Evolutionary conservation across 1,284 basidiomycete species (phyloP).

Genomic region (Tilletia walkeri): DNA sequence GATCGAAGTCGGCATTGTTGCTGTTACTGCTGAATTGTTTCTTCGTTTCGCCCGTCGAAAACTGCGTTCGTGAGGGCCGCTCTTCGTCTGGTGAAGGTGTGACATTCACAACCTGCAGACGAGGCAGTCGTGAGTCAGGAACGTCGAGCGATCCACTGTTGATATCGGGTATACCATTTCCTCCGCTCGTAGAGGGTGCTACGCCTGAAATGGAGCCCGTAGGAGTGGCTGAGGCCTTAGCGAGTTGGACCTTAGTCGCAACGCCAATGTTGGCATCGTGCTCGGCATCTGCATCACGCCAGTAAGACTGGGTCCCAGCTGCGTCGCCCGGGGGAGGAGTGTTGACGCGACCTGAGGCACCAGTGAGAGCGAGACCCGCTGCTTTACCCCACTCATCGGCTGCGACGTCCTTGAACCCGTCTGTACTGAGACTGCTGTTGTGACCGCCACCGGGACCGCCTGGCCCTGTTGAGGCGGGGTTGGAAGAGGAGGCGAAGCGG

Average conservation of each 20-base stretch:
- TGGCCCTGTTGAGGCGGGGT: neutral
- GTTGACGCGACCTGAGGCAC: slow-evolving; percentile 1
- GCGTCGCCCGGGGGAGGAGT: slow-evolving; percentile 10
- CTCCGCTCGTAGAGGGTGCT: too few relatives aligned
- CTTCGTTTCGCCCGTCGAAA: neutral
- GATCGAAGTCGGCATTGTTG: slow-evolving; percentile 23
- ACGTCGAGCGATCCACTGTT: neutral
- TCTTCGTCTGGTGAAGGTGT: slow-evolving; percentile 9
- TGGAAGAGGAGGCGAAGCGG: slow-evolving; percentile 10
- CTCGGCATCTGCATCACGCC: slow-evolving; percentile 4
- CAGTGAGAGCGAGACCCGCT: slow-evolving; percentile 15
- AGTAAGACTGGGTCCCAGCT: slow-evolving; percentile 14
- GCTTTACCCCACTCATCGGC: slow-evolving; percentile 21
- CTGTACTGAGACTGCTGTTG: slow-evolving; percentile 7
- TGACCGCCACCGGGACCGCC: neutral
- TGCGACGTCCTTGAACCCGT: slow-evolving; percentile 17
- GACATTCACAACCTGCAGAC: slow-evolving; percentile 9
- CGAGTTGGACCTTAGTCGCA: neutral
- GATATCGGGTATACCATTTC: too few relatives aligned
- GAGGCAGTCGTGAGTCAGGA: neutral
- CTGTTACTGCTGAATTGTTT: neutral
- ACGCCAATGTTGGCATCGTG: slow-evolving; percentile 9
- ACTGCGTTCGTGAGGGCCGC: neutral
- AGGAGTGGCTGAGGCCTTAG: slow-evolving; percentile 8
- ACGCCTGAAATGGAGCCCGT: too few relatives aligned